Percentiles rank a stretch among this genome's conserved stretches.
Evolutionary conservation across 805 yeast genomes (phyloP).

Genomic region (Millerozyma acaciae): DNA sequence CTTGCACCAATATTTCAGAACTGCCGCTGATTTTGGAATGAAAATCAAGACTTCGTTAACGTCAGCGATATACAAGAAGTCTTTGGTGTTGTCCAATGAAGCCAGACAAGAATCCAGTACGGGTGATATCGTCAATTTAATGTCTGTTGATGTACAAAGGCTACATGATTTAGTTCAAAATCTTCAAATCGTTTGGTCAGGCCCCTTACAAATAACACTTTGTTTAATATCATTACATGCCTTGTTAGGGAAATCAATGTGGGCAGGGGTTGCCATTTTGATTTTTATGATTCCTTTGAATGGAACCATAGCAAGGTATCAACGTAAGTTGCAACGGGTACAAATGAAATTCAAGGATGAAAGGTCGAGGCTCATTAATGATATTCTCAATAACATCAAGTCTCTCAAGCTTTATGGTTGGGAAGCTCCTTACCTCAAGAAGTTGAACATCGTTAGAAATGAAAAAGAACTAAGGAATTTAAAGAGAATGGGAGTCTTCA

Average conservation of each 20-base stretch:
- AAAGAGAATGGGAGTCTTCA: constrained; percentile 65
- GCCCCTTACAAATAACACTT: constrained; percentile 80
- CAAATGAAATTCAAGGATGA: constrained; percentile 92
- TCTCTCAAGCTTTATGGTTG: constrained; percentile 92
- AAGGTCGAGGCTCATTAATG: constrained; percentile 84
- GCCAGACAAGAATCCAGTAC: constrained; percentile 68
- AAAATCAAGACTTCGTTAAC: constrained; percentile 67
- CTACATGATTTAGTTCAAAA: constrained; percentile 78
- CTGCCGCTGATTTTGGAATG: constrained; percentile 74
- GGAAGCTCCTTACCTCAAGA: constrained; percentile 81
- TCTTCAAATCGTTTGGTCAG: constrained; percentile 83
- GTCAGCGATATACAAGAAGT: constrained; percentile 63
- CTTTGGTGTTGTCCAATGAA: constrained; percentile 67
- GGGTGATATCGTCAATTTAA: constrained; percentile 90
- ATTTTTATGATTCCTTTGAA: constrained; percentile 76
- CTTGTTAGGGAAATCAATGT: constrained; percentile 83
- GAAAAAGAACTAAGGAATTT: constrained; percentile 78
- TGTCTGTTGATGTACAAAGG: constrained; percentile 92
- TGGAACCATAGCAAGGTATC: constrained; percentile 60
- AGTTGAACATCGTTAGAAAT: constrained; percentile 78
- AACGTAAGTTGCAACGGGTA: constrained; percentile 68
- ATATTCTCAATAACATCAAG: constrained; percentile 86
- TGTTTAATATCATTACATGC: constrained; percentile 72
- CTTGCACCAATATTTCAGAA: constrained; percentile 75
- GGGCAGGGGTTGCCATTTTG: constrained; percentile 89